phyloP scores from a whole-genome alignment of 2,329 filamentous ascomycete species.

The Dactylellina sp. region DNA sequence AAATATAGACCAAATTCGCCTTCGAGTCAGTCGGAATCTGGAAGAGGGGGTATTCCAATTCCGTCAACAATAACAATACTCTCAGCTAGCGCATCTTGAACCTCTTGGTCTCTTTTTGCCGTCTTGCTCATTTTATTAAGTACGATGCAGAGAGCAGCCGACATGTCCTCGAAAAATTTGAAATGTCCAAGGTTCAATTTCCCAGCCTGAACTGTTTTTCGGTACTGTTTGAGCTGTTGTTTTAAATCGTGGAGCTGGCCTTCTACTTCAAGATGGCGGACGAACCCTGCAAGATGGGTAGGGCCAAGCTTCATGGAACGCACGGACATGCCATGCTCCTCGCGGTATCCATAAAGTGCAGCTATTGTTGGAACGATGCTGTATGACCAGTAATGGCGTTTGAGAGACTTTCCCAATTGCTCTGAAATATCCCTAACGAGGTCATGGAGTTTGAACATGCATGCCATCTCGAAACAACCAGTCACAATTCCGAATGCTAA shows the following conservation, averaged over 20 bases:
- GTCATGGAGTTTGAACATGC: not conserved
- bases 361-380: not conserved
- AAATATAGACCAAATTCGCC: too few relatives aligned
- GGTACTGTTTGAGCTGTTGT: not conserved
- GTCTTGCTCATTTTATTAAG: not conserved
- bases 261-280: not conserved
- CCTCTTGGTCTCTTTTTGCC: not conserved
- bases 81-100: not conserved
- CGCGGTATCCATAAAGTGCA: conserved; percentile 9
- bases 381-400: conserved; percentile 1
- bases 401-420: conserved; percentile 10
- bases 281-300: not conserved
- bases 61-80: conserved; percentile 8
- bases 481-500: not conserved
- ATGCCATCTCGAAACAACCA: not conserved
- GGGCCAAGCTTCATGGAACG: not conserved
- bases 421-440: conserved; percentile 9
- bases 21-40: not conserved
- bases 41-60: not conserved
- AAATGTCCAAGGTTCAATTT: not conserved
- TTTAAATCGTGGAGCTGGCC: not conserved
- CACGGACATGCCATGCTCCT: not conserved
- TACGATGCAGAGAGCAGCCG: conserved; percentile 21
- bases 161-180: conserved; percentile 22
- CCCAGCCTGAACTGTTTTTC: not conserved